phyloP scores from a whole-genome alignment of 1,139 yeast species.

The Pichia sp. region DNA sequence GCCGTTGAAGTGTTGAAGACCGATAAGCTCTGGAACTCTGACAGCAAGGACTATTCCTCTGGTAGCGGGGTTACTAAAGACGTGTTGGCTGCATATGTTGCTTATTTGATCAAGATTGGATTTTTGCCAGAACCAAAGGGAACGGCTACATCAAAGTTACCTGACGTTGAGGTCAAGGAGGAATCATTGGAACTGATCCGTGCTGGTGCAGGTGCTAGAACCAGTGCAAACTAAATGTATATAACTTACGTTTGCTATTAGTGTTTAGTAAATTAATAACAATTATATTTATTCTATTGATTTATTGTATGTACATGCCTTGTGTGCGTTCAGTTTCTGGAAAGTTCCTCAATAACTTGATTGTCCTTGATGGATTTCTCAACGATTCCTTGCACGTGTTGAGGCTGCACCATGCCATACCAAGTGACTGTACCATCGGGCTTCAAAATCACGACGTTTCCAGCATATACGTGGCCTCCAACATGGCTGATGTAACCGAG shows the following conservation, averaged over 20 bases:
- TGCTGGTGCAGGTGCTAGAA: slow-evolving; percentile 90
- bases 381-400: slow-evolving; percentile 63
- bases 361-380: slow-evolving; percentile 47
- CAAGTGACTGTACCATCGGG: slow-evolving; percentile 46
- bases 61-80: slow-evolving; percentile 70
- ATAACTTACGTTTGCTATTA: neutral
- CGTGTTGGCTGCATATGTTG: slow-evolving; percentile 70
- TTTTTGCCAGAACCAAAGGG: slow-evolving; percentile 62
- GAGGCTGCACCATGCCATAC: slow-evolving; percentile 68
- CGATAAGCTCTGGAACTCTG: slow-evolving; percentile 48
- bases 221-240: slow-evolving; percentile 39
- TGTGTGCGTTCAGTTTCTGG: slow-evolving; percentile 39
- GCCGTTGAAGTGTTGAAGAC: slow-evolving; percentile 58
- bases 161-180: slow-evolving; percentile 50
- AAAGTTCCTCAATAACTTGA: slow-evolving; percentile 48
- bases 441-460: slow-evolving; percentile 58
- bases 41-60: slow-evolving; percentile 54
- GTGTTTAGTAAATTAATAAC: too few species aligned
- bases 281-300: neutral
- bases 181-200: slow-evolving; percentile 63
- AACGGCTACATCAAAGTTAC: slow-evolving; percentile 45
- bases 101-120: slow-evolving; percentile 75
- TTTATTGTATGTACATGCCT: neutral
- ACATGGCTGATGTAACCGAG: slow-evolving; percentile 62
- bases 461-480: slow-evolving; percentile 80